These are phyloP conservation scores for Salix udensis DNA, from an alignment of 345 rosid genomes.

Conservation along the genomic window DNA sequence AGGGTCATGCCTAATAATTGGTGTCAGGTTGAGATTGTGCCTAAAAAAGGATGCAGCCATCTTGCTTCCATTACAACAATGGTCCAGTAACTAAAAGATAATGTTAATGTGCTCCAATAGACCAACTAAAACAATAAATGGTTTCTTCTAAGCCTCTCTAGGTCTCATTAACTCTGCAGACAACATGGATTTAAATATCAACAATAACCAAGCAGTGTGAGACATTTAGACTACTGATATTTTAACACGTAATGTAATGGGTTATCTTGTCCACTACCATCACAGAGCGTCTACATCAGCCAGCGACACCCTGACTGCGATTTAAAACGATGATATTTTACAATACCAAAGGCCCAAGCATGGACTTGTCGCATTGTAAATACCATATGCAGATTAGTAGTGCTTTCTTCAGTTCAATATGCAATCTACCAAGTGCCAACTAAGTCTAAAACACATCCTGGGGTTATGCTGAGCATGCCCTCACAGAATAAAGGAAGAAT, in stretches of 20 bases:
- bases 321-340: not conserved
- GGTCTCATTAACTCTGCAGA: not conserved
- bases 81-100: not conserved
- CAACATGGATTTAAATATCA: not conserved
- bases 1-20: not conserved
- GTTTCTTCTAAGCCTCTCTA: not conserved
- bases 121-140: not conserved
- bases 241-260: not conserved
- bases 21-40: not conserved
- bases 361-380: not conserved
- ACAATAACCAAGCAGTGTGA: not conserved
- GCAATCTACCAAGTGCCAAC: constrained; percentile 1
- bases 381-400: not conserved
- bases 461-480: constrained; percentile 3
- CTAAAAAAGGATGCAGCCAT: not conserved
- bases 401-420: not conserved
- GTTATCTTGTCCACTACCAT: not conserved
- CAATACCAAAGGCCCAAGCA: not conserved
- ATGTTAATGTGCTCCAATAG: not conserved
- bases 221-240: not conserved
- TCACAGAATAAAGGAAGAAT: not conserved
- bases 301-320: not conserved
- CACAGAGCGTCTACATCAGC: not conserved
- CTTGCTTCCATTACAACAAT: not conserved
- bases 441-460: not conserved